Percentiles rank a stretch among this genome's conserved stretches.
phyloP scores from a whole-genome alignment of 2,329 filamentous ascomycete genomes.

The Colletotrichum musicola region DNA sequence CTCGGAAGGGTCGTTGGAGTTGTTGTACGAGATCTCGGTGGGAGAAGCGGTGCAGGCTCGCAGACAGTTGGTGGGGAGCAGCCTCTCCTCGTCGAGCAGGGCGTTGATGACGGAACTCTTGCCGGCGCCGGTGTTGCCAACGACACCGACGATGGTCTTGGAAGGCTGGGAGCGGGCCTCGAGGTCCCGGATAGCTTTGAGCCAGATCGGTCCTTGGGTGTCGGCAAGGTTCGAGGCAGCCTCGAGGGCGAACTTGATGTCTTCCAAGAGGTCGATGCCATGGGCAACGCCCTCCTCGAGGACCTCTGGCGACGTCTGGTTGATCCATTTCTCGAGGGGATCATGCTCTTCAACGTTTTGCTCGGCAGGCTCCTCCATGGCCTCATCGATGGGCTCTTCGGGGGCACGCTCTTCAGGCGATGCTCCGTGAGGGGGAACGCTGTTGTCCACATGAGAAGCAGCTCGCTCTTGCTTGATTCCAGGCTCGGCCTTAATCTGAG shows the following conservation, averaged over 20 bases:
- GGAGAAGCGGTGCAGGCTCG: slow-evolving; percentile 72
- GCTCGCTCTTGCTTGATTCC: slow-evolving; percentile 1
- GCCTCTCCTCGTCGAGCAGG: slow-evolving; percentile 70
- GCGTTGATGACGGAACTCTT: slow-evolving; percentile 76
- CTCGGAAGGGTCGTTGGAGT: slow-evolving; percentile 51
- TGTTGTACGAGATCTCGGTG: slow-evolving; percentile 71
- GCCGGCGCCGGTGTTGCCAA: slow-evolving; percentile 72
- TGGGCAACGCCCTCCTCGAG: slow-evolving; percentile 21
- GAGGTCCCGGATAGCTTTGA: slow-evolving; percentile 25
- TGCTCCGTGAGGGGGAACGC: no score
- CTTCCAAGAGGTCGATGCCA: slow-evolving; percentile 28
- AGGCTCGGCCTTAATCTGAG: neutral
- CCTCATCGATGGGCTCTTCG: neutral
- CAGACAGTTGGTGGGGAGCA: slow-evolving; percentile 62
- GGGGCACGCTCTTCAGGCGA: neutral
- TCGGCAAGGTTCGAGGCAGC: slow-evolving; percentile 5
- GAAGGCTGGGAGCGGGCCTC: slow-evolving; percentile 48
- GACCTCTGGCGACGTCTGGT: slow-evolving; percentile 14
- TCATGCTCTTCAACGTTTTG: neutral
- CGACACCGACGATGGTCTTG: slow-evolving; percentile 65
- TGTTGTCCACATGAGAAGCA: neutral
- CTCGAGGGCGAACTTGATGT: slow-evolving; percentile 15
- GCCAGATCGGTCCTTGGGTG: slow-evolving; percentile 19
- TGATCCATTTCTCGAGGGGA: slow-evolving; percentile 22
- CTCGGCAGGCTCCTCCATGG: neutral